A percentile compares a stretch with the other conserved stretches of the same genome.
Evolutionary conservation across 2,329 filamentous ascomycete species (phyloP).

Genomic region (Macrophomina phaseolina): DNA sequence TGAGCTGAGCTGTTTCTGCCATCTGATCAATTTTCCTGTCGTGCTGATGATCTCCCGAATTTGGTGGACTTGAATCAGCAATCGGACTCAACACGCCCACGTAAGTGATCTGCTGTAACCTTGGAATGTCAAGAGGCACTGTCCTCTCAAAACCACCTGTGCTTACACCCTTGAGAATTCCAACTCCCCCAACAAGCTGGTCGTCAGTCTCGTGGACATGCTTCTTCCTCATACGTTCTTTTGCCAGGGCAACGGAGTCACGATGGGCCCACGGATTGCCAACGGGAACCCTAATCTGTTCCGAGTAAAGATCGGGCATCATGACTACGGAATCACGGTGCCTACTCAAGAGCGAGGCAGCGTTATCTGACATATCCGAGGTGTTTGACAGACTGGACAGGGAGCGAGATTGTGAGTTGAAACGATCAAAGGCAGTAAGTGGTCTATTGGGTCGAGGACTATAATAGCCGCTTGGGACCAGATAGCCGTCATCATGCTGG

Average conservation of each 20-base stretch:
- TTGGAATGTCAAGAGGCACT: constrained; percentile 2
- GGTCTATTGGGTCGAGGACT: constrained; percentile 17
- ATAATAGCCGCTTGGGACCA: constrained; percentile 10
- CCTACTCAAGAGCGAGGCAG: neutral
- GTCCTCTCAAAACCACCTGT: neutral
- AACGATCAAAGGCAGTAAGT: neutral
- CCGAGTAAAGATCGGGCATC: neutral
- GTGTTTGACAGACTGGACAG: constrained; percentile 2
- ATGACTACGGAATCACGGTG: constrained; percentile 13
- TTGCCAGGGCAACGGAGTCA: constrained; percentile 23
- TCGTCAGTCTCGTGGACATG: neutral
- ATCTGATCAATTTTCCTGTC: neutral
- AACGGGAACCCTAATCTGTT: neutral
- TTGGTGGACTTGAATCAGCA: constrained; percentile 15
- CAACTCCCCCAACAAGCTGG: neutral
- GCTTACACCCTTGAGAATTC: constrained; percentile 1
- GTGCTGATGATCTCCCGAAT: neutral
- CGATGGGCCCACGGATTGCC: constrained; percentile 10
- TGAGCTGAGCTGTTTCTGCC: neutral
- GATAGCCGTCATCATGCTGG: neutral
- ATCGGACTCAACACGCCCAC: constrained; percentile 25
- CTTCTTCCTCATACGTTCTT: constrained; percentile 23
- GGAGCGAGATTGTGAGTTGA: constrained; percentile 3
- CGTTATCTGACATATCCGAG: constrained; percentile 19
- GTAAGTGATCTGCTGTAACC: constrained; percentile 22